Percentiles rank a stretch among this genome's conserved stretches.
phyloP scores from a whole-genome alignment of 2,329 filamentous ascomycete species.

The Neonectria magnoliae region DNA sequence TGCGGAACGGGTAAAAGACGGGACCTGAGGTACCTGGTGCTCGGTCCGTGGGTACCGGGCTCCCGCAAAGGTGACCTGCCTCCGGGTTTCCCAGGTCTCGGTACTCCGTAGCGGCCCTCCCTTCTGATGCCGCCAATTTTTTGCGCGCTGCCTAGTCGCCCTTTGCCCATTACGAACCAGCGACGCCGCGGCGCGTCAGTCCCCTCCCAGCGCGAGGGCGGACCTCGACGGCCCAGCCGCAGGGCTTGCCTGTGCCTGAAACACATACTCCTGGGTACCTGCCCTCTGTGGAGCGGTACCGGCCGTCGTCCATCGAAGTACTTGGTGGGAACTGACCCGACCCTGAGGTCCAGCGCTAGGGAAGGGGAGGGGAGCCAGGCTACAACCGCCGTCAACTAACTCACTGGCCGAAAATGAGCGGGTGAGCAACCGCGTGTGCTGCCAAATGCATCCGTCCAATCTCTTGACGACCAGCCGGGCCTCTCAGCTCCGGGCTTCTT shows the following conservation, averaged over 20 bases:
- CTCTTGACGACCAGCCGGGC: background rate
- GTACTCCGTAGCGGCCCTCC: background rate
- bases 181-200: background rate
- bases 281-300: conserved; percentile 12
- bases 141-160: background rate
- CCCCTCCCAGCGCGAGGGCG: background rate
- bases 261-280: conserved; percentile 8
- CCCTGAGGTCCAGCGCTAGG: background rate
- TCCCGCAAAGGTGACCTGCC: conserved; percentile 11
- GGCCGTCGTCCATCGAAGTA: background rate
- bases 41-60: conserved; percentile 14
- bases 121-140: conserved; percentile 4
- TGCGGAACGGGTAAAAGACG: conserved; percentile 7
- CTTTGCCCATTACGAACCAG: conserved; percentile 22
- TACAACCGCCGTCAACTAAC: conserved; percentile 1
- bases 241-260: conserved; percentile 22
- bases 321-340: background rate
- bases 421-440: background rate
- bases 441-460: background rate
- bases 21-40: conserved; percentile 7
- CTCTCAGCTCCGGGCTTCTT: conserved; percentile 1
- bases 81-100: conserved; percentile 9
- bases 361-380: no score
- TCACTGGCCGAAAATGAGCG: background rate
- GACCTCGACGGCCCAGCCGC: background rate